phyloP scores from a whole-genome alignment of 257 asterid species.

The Plectranthus barbatus region DNA sequence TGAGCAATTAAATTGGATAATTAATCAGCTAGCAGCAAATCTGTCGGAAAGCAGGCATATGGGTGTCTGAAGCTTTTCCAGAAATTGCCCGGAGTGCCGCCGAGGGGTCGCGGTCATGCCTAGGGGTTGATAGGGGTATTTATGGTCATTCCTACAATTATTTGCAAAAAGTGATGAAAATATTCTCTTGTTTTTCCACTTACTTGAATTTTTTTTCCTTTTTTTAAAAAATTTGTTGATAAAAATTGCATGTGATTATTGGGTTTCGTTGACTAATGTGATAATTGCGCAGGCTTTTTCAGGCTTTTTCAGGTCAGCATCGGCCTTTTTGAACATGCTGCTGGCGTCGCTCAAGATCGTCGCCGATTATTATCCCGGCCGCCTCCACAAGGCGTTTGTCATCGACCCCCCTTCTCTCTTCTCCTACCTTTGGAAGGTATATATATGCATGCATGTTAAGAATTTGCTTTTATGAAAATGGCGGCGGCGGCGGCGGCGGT shows the following conservation, averaged over 20 bases:
- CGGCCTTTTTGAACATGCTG: conserved; percentile 83
- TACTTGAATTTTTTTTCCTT: not conserved
- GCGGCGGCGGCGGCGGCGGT: too few relatives aligned
- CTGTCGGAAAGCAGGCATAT: conserved; percentile 29
- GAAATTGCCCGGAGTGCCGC: conserved; percentile 58
- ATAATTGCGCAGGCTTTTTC: conserved; percentile 70
- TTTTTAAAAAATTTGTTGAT: not conserved
- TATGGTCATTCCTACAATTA: conserved; percentile 15
- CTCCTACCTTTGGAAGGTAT: conserved; percentile 94
- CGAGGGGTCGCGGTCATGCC: conserved; percentile 42
- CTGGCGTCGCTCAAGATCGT: conserved; percentile 67
- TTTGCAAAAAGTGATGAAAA: conserved; percentile 30
- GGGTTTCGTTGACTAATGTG: conserved; percentile 28
- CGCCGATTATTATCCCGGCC: conserved; percentile 71
- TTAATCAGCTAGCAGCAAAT: conserved; percentile 12
- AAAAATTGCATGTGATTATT: not conserved
- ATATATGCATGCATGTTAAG: too few relatives aligned
- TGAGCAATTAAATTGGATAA: conserved; percentile 20
- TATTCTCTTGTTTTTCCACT: conserved; percentile 43
- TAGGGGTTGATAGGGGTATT: conserved; percentile 26
- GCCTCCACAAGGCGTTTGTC: conserved; percentile 72
- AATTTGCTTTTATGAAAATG: too few relatives aligned
- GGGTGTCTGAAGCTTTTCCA: conserved; percentile 27
- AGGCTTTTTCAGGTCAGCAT: conserved; percentile 97
- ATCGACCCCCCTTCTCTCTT: conserved; percentile 91